Evolutionary conservation across 2,329 filamentous ascomycete genomes (phyloP).

Genomic region (Bisporella sp.): DNA sequence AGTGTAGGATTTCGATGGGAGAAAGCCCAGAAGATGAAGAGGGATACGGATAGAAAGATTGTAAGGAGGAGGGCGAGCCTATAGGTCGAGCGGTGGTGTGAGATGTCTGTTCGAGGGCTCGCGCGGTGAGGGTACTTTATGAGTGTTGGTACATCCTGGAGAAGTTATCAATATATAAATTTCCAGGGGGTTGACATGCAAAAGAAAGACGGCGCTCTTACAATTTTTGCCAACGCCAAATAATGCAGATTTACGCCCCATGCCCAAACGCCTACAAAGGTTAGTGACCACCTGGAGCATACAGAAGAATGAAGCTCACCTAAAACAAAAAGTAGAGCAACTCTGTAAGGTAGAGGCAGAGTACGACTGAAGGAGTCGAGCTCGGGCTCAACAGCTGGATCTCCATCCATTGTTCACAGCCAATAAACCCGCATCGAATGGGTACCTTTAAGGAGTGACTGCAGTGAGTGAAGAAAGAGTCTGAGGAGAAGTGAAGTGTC

Average conservation of each 20-base stretch:
- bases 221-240: conserved; percentile 70
- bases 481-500: too few relatives aligned
- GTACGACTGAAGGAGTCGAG: conserved; percentile 83
- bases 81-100: conserved; percentile 79
- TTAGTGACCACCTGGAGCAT: conserved; percentile 1
- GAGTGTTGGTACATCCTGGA: conserved; percentile 70
- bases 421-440: conserved; percentile 21
- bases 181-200: conserved; percentile 1
- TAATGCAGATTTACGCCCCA: conserved; percentile 92
- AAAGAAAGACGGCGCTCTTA: conserved; percentile 29
- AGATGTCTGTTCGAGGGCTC: conserved; percentile 55
- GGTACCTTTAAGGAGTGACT: conserved; percentile 18
- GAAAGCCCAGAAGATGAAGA: conserved; percentile 76
- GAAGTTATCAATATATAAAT: conserved; percentile 12
- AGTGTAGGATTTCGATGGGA: conserved; percentile 63
- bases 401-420: conserved; percentile 56
- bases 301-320: conserved; percentile 44
- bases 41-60: conserved; percentile 60
- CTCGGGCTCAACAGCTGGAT: conserved; percentile 60
- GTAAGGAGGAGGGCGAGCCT: conserved; percentile 75
- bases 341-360: conserved; percentile 83
- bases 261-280: conserved; percentile 72
- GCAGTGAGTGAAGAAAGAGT: conserved; percentile 10
- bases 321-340: conserved; percentile 77
- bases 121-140: conserved; percentile 78